Evolutionary conservation across 1,139 yeast genomes (phyloP).

Genomic region (Pichia sp.): DNA sequence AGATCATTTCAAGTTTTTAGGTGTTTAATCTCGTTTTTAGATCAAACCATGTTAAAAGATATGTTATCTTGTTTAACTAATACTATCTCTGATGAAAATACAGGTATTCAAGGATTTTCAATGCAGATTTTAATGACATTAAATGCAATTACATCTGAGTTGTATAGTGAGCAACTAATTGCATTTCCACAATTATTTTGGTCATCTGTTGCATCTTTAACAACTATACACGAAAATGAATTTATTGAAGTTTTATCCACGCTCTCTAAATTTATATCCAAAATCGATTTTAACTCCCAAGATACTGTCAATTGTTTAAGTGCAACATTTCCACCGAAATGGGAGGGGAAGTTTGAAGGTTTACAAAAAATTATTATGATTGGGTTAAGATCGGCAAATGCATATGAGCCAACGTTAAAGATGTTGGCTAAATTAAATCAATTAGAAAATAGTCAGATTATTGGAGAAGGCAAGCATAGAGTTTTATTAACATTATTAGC

Average conservation of each 20-base stretch:
- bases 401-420: constrained; percentile 73
- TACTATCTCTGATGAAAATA: constrained; percentile 82
- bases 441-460: constrained; percentile 66
- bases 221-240: constrained; percentile 89
- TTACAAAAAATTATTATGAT: constrained; percentile 70
- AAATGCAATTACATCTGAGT: constrained; percentile 83
- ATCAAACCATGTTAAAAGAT: constrained; percentile 84
- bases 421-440: constrained; percentile 67
- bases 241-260: constrained; percentile 82
- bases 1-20: constrained; percentile 91
- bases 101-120: constrained; percentile 92
- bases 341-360: constrained; percentile 95
- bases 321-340: constrained; percentile 85
- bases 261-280: constrained; percentile 73
- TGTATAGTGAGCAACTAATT: constrained; percentile 69
- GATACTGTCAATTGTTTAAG: constrained; percentile 80
- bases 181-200: constrained; percentile 93
- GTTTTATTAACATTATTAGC: constrained; percentile 67
- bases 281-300: constrained; percentile 79
- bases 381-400: constrained; percentile 75
- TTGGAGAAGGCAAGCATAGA: constrained; percentile 68
- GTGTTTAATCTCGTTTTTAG: constrained; percentile 69
- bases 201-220: constrained; percentile 90
- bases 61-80: constrained; percentile 91
- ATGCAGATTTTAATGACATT: constrained; percentile 96